phyloP scores from a whole-genome alignment of 352 stramenopile species.

The Phytophthora pini region DNA sequence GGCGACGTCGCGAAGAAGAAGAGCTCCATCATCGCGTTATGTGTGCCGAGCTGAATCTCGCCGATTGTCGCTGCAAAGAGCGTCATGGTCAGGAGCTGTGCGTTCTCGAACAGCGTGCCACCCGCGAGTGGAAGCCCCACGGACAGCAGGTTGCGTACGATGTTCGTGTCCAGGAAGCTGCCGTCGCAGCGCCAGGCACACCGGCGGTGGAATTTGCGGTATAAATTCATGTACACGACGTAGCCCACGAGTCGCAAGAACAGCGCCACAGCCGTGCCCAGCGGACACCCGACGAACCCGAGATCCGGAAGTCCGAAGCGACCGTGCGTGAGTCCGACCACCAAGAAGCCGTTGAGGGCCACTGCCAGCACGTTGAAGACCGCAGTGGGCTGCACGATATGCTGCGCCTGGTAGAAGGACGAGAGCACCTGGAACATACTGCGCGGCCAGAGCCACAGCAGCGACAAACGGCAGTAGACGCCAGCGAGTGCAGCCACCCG shows the following conservation, averaged over 20 bases:
- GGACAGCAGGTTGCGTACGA: constrained; percentile 54
- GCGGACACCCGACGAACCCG: constrained; percentile 79
- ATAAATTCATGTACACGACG: constrained; percentile 74
- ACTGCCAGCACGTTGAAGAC: constrained; percentile 67
- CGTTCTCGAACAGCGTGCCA: constrained; percentile 82
- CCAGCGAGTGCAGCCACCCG: constrained; percentile 53
- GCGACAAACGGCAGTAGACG: constrained; percentile 69
- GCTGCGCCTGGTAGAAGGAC: constrained; percentile 85
- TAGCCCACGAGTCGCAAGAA: constrained; percentile 59
- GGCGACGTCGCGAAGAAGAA: constrained; percentile 83
- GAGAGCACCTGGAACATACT: constrained; percentile 81
- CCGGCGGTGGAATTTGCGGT: constrained; percentile 56
- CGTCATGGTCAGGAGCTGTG: constrained; percentile 81
- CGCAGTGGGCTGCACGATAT: constrained; percentile 78
- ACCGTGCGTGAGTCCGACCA: constrained; percentile 74
- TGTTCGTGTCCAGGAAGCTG: constrained; percentile 49
- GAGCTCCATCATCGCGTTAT: constrained; percentile 89
- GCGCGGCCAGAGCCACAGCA: constrained; percentile 81
- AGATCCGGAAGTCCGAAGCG: constrained; percentile 58
- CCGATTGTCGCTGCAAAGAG: constrained; percentile 75
- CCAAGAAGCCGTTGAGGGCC: constrained; percentile 64
- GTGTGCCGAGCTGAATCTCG: constrained; percentile 73
- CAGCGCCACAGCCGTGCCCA: constrained; percentile 71
- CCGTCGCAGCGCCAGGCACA: constrained; percentile 65
- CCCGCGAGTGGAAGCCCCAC: constrained; percentile 62